A percentile compares a stretch with the other conserved stretches of the same genome.
phyloP scores from a whole-genome alignment of 2,329 filamentous ascomycete species.

The Fusarium miscanthi region DNA sequence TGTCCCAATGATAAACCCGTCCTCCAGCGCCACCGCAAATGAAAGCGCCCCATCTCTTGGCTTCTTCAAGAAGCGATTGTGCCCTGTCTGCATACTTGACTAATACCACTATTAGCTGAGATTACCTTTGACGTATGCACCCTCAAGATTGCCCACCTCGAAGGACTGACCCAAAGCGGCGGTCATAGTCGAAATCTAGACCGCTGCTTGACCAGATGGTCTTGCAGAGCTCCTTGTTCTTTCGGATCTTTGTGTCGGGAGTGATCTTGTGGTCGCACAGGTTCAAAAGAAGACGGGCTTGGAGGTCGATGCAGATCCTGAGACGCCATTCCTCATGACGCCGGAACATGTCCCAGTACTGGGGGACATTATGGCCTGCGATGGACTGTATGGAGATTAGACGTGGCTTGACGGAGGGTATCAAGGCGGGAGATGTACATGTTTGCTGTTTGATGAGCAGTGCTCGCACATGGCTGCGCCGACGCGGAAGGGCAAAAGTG shows the following conservation, averaged over 20 bases:
- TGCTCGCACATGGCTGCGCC: not conserved
- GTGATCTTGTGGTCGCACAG: slow-evolving; percentile 1
- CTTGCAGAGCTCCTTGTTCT: not conserved
- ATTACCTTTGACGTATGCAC: too few species aligned
- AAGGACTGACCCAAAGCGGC: slow-evolving; percentile 1
- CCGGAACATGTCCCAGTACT: not conserved
- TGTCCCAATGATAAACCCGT: too few species aligned
- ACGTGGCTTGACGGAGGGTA: too few species aligned
- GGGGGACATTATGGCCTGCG: not conserved
- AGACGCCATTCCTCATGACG: not conserved
- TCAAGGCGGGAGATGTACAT: not conserved
- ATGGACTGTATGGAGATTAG: not conserved
- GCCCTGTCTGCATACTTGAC: too few species aligned
- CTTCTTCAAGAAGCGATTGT: too few species aligned
- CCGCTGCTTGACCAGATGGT: not conserved
- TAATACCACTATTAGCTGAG: too few species aligned
- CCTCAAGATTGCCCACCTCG: not conserved
- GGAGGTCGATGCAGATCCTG: not conserved
- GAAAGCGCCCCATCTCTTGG: too few species aligned
- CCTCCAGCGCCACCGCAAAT: too few species aligned
- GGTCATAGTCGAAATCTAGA: slow-evolving; percentile 5
- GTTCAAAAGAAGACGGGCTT: not conserved
- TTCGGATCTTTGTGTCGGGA: not conserved
- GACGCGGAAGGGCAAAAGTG: too few species aligned
- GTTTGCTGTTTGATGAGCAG: not conserved